Base-by-base conservation (phyloP, 345 rosid genomes). In the Bruguiera parviflora region DNA sequence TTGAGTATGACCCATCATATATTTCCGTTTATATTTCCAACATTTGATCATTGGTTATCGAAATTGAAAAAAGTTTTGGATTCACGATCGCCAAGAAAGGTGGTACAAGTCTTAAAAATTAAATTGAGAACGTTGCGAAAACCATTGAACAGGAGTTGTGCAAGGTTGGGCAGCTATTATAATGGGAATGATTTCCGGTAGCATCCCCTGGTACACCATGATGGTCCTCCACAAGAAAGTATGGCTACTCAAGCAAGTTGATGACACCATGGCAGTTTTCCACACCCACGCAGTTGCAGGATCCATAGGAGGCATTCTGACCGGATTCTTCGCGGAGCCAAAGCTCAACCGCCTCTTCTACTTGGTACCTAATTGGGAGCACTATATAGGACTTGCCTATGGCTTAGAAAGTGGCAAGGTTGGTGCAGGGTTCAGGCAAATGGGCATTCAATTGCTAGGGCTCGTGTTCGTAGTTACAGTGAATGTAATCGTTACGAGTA, bases 221-320 rank as follows among this genome's bases (percentile, higher is more conserved):
- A 82, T 84, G 88, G 84, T 80, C 39, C 69, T 82, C 58, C 88
- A 80, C 75, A 82, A 80, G 65, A 78, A 76, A 49, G 72, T 52
- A 1, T 71, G 58, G 59, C 73, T 74, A 16, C 86, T 84, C 21
- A 84, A 82, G 47, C 76, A 78, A 62, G 83, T 78, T 4, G 88
- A 85, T 25, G 88, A 82, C 72, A 82, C 86, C 19, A 85, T 82
- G 88, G 84, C 83, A 3, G 75, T 80, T 25, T 58, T 85, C 5
- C 88, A 85, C 78, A 82, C 84, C 15, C 86, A 85, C 60, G 88
- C 85, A 24, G 65, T 84, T 9, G 84, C 86, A 9, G 84, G 88
- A 8, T 74, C 81, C 64, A 80, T 82, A 0, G 86, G 84, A 0
- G 86, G 86, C 16, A 61, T 80, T 67, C 81, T 84, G 5, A 62